phyloP scores from a whole-genome alignment of 2,329 filamentous ascomycete genomes.

The Corynespora cassiicola region DNA sequence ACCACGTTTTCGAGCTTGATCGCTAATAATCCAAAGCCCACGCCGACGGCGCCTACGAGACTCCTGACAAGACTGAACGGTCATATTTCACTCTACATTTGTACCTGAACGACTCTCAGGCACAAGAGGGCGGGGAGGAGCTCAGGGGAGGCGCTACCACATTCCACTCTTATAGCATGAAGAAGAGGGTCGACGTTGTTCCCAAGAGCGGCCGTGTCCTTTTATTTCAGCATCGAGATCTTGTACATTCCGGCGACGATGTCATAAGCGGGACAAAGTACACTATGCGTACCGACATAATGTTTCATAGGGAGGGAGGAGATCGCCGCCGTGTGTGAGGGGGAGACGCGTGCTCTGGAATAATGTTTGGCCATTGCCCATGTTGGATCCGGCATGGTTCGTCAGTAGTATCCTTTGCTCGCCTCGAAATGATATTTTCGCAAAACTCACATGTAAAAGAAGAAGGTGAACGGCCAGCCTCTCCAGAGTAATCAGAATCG shows the following conservation, averaged over 20 bases:
- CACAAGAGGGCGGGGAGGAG: constrained; percentile 33
- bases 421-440: constrained; percentile 2
- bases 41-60: constrained; percentile 70
- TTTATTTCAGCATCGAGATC: constrained; percentile 61
- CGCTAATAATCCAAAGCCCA: constrained; percentile 58
- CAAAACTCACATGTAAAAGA: constrained; percentile 57
- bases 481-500: constrained; percentile 93
- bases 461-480: constrained; percentile 73
- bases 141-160: constrained; percentile 63
- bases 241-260: constrained; percentile 63
- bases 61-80: constrained; percentile 58
- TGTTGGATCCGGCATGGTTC: constrained; percentile 1
- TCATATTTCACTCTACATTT: constrained; percentile 64
- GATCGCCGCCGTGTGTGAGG: neutral
- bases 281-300: constrained; percentile 63
- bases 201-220: constrained; percentile 61
- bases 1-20: neutral
- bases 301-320: constrained; percentile 52
- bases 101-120: constrained; percentile 57
- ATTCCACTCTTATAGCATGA: constrained; percentile 50
- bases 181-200: constrained; percentile 49
- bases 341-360: neutral
- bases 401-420: constrained; percentile 51
- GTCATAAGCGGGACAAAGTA: constrained; percentile 61
- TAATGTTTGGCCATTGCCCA: neutral